phyloP scores from a whole-genome alignment of 164 flowering plant species.

The Magnolia officinalis region DNA sequence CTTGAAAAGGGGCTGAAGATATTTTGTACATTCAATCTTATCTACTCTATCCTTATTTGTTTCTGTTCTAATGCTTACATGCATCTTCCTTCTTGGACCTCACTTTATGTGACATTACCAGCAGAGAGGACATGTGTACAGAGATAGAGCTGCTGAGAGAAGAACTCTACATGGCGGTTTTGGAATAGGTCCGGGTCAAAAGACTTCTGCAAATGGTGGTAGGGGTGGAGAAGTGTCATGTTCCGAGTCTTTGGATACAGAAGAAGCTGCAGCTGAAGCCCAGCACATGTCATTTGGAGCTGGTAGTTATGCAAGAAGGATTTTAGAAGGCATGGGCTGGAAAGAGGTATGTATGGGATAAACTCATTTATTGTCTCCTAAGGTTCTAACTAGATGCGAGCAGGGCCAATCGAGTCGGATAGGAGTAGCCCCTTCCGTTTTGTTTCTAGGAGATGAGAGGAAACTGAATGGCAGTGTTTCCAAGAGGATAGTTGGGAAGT shows the following conservation, averaged over 20 bases:
- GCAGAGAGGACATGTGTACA: slow-evolving; percentile 42
- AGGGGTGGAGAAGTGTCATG: slow-evolving; percentile 21
- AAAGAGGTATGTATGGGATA: slow-evolving; percentile 56
- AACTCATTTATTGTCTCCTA: neutral
- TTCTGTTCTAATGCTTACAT: too few relatives aligned
- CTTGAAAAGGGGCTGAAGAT: too few relatives aligned
- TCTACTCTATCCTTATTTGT: too few relatives aligned
- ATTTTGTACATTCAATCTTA: too few relatives aligned
- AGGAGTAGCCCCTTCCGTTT: neutral
- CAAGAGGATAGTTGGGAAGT: too few relatives aligned
- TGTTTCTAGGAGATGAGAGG: neutral
- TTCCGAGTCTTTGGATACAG: slow-evolving; percentile 29
- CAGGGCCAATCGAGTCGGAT: neutral
- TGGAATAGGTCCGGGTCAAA: slow-evolving; percentile 92
- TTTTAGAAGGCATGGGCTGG: slow-evolving; percentile 96
- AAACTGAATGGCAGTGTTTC: neutral
- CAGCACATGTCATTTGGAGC: slow-evolving; percentile 72
- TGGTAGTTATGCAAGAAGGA: slow-evolving; percentile 75
- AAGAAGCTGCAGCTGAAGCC: slow-evolving; percentile 71
- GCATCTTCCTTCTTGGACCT: neutral
- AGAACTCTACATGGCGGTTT: slow-evolving; percentile 80
- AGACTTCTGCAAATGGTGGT: slow-evolving; percentile 25
- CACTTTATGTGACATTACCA: slow-evolving; percentile 10
- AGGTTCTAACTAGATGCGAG: too few relatives aligned
- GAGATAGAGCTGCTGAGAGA: slow-evolving; percentile 97